Base-by-base conservation (phyloP, 2,329 filamentous ascomycete genomes). In the Fusarium sterilihyphosum region DNA sequence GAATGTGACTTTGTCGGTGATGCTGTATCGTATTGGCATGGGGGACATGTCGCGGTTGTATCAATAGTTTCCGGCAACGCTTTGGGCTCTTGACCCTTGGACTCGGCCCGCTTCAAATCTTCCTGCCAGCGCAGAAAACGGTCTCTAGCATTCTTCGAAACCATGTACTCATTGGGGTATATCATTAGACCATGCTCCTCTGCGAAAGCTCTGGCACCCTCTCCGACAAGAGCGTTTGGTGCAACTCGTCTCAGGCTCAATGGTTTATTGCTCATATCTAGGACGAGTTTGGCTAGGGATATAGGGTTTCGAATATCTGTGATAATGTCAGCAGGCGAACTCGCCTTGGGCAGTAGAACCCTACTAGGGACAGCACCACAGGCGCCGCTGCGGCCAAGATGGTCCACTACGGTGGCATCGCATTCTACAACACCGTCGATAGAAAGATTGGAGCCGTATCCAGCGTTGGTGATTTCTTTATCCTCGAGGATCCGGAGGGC, bases 401-500 rank as follows among this genome's bases (percentile, higher is more conserved):
- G 93, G 79, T 99, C 95, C 46, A 99, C 93, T 61, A 99, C 90
- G 2, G 94, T 95, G 63, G 96, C 96, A 85, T 99, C 96, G 77
- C 95, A 97, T 82, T 99, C 96, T 18, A 98, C 96, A 3, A 91
- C 90, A 4, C 96, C 96, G 76, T 98, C 93, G 72, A 97, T 93
- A 50, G 94, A 92, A 31, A 99, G 86, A 78, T 99, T 99, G 83
- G 96, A 99, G 53, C 97, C 96, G 81, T 93, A 98, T 1, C 96
- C 96, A 43, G 96, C 94, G 81, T 99, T 99, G 41, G 97, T 99
- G 75, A 99, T 97, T 78, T 98, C 95, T 65, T 93, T 92, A 81
- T 99, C 94, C 83, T 99, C 96, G 24, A 99, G 90, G 26, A 94
- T 87, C 76, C 92, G 94, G 78, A 99, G 91, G 37, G 96, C 94